phyloP scores from a whole-genome alignment of 306 rosid species.

The Casuarina equisetifolia region DNA sequence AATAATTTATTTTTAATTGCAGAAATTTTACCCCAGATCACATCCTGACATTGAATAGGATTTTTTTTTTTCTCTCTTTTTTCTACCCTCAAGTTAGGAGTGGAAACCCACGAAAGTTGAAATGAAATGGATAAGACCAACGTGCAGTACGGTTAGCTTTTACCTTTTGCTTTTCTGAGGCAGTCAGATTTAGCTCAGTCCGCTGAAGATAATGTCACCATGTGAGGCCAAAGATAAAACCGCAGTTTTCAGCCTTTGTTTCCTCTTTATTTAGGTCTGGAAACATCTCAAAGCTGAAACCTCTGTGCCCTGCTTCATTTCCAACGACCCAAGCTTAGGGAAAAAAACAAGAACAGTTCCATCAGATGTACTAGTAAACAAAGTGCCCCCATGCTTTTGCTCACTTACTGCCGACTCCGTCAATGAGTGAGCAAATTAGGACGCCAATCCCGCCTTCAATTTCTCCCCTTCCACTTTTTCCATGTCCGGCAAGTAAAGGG shows the following conservation, averaged over 20 bases:
- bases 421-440: slow-evolving; percentile 29
- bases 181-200: neutral
- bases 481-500: slow-evolving; percentile 35
- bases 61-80: neutral
- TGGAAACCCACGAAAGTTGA: neutral
- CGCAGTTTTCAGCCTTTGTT: slow-evolving; percentile 11
- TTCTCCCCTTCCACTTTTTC: slow-evolving; percentile 33
- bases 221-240: slow-evolving; percentile 21
- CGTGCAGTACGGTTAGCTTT: neutral
- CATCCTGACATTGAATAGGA: too few species aligned
- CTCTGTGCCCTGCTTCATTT: slow-evolving; percentile 22
- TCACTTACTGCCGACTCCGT: slow-evolving; percentile 25
- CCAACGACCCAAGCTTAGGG: slow-evolving; percentile 29
- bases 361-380: too few species aligned
- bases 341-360: neutral
- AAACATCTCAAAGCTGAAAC: slow-evolving; percentile 27
- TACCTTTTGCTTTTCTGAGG: too few species aligned
- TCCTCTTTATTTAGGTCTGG: slow-evolving; percentile 18
- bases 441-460: slow-evolving; percentile 74
- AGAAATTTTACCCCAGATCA: too few species aligned
- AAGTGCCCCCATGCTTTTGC: slow-evolving; percentile 20
- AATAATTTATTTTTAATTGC: too few species aligned
- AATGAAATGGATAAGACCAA: neutral
- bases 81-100: too few species aligned
- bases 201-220: neutral